A percentile compares a stretch with the other conserved stretches of the same genome.
These are phyloP conservation scores for Rhodocollybia butyracea DNA, from an alignment of 768 basidiomycete species.

Conservation along the genomic window DNA sequence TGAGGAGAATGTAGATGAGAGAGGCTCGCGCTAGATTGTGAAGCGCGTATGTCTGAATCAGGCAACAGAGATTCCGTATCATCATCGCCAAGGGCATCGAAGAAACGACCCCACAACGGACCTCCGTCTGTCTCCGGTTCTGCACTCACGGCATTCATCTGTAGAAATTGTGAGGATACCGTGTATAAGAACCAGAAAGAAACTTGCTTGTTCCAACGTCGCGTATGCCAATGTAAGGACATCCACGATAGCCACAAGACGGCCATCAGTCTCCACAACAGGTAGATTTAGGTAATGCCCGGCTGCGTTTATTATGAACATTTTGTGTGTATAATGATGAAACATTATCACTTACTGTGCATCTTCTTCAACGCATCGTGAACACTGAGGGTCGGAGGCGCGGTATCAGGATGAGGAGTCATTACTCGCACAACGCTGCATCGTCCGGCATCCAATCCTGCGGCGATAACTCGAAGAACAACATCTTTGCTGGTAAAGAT, in stretches of 20 bases:
- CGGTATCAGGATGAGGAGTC: constrained; percentile 99
- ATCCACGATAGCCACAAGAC: constrained; percentile 93
- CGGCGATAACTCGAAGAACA: constrained; percentile 96
- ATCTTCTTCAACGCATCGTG: constrained; percentile 99
- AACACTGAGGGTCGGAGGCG: constrained; percentile 83
- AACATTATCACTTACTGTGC: constrained; percentile 66
- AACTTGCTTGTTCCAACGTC: constrained; percentile 88
- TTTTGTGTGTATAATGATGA: neutral
- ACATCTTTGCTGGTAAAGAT: constrained; percentile 99
- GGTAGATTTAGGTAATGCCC: constrained; percentile 98
- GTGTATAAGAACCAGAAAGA: neutral
- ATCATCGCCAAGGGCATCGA: constrained; percentile 89
- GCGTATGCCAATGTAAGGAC: constrained; percentile 98
- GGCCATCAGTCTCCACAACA: constrained; percentile 86
- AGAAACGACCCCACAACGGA: constrained; percentile 99
- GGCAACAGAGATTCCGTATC: constrained; percentile 88
- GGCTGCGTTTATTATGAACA: constrained; percentile 43
- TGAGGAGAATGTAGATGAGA: constrained; percentile 66
- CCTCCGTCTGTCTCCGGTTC: constrained; percentile 76
- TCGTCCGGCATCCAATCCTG: constrained; percentile 85
- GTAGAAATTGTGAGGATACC: constrained; percentile 1
- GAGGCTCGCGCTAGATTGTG: constrained; percentile 52
- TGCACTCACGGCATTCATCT: constrained; percentile 82
- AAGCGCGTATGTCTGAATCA: constrained; percentile 71
- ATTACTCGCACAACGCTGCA: constrained; percentile 98